Evolutionary conservation across 768 basidiomycete species (phyloP).

Genomic region (Melanogaster broomeanus): DNA sequence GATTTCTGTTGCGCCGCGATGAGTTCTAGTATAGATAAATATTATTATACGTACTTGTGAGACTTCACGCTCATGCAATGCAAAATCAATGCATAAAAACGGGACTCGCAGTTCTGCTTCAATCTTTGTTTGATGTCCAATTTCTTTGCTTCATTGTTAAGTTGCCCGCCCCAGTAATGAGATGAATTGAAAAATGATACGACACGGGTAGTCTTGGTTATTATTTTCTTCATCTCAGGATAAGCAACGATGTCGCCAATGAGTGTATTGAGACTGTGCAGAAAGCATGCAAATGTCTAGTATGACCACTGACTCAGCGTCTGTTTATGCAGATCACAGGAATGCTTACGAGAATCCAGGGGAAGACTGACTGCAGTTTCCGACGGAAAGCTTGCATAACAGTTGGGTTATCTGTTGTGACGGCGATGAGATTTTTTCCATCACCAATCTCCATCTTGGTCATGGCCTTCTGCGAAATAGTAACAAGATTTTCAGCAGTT

Average conservation of each 20-base stretch:
- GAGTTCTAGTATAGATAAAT: no score
- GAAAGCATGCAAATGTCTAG: constrained; percentile 2
- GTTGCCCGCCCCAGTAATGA: constrained; percentile 35
- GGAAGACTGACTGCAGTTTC: constrained; percentile 2
- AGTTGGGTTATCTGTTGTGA: constrained; percentile 33
- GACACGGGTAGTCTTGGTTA: constrained; percentile 13
- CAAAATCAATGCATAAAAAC: constrained; percentile 26
- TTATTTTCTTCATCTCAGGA: constrained; percentile 21
- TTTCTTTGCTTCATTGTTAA: constrained; percentile 16
- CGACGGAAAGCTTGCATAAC: constrained; percentile 26
- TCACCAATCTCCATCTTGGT: constrained; percentile 18
- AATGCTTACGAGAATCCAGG: neutral
- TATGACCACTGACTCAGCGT: neutral
- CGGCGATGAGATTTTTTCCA: constrained; percentile 22
- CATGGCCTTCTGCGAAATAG: constrained; percentile 15
- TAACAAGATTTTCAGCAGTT: constrained; percentile 9
- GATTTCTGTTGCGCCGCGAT: no score
- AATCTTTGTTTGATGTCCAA: constrained; percentile 10
- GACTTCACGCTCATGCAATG: constrained; percentile 18
- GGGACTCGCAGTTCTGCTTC: constrained; percentile 26
- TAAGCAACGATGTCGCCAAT: neutral
- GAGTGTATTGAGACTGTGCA: constrained; percentile 1
- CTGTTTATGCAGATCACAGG: neutral
- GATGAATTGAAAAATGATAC: constrained; percentile 29
- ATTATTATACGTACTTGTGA: constrained; percentile 9